These are phyloP conservation scores for Trichophaea hybrida DNA, from an alignment of 2,329 filamentous ascomycete species.

Conservation along the genomic window DNA sequence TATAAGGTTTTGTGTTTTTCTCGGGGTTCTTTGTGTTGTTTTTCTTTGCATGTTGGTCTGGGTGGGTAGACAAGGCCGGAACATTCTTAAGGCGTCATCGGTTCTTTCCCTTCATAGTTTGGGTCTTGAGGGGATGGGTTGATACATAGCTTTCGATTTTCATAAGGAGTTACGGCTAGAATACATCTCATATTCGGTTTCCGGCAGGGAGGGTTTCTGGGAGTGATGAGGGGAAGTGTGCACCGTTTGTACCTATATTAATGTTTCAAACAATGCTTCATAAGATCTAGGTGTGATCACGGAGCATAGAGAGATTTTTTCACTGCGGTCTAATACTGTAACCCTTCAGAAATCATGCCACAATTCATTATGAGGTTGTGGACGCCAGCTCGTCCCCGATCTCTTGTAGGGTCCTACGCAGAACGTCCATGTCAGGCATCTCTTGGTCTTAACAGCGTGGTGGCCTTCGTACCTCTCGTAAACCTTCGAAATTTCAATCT, in stretches of 20 bases:
- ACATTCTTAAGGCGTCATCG: background rate
- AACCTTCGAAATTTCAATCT: conserved; percentile 18
- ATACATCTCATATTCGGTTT: background rate
- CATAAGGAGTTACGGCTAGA: background rate
- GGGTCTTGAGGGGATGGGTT: background rate
- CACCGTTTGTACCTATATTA: too few relatives aligned
- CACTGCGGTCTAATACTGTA: too few relatives aligned
- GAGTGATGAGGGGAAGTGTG: too few relatives aligned
- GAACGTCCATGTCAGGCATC: background rate
- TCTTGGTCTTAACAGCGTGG: background rate
- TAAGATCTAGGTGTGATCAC: too few relatives aligned
- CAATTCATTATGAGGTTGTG: background rate
- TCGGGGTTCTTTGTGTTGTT: background rate
- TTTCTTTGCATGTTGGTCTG: background rate
- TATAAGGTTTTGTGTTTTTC: background rate
- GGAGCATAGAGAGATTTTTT: too few relatives aligned
- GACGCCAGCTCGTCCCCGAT: background rate
- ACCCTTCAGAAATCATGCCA: background rate
- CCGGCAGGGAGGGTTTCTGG: too few relatives aligned
- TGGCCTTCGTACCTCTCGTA: conserved; percentile 6
- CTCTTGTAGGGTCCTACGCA: background rate
- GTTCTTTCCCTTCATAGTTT: background rate
- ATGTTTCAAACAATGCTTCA: too few relatives aligned
- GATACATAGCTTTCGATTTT: background rate
- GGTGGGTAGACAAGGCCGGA: background rate